These are phyloP conservation scores for Metschnikowia reukaufii DNA, from an alignment of 805 yeast genomes.

Conservation along the genomic window DNA sequence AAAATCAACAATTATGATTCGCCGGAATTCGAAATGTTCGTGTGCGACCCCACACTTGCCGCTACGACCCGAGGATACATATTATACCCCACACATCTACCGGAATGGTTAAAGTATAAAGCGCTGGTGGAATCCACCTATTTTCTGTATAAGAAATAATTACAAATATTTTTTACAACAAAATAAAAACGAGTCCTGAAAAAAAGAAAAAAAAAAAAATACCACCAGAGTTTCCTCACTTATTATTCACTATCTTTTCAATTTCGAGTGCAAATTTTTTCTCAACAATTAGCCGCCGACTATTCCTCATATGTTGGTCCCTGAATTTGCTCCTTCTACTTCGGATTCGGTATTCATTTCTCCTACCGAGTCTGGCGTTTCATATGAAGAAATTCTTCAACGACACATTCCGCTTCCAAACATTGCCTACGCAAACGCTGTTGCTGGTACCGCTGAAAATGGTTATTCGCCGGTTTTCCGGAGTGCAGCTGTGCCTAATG, in stretches of 20 bases:
- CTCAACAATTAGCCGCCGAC: neutral
- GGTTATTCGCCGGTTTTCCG: constrained; percentile 57
- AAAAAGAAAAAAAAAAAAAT: too few relatives aligned
- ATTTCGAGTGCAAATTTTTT: too few relatives aligned
- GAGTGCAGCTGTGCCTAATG: constrained; percentile 28
- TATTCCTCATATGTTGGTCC: too few relatives aligned
- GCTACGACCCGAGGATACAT: neutral
- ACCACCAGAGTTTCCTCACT: too few relatives aligned
- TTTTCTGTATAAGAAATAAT: too few relatives aligned
- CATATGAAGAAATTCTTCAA: constrained; percentile 14
- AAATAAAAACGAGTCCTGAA: too few relatives aligned
- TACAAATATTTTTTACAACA: too few relatives aligned
- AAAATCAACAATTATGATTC: neutral
- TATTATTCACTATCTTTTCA: too few relatives aligned
- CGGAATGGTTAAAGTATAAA: too few relatives aligned
- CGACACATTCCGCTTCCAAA: constrained; percentile 20
- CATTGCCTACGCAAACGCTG: constrained; percentile 18
- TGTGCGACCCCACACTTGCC: neutral
- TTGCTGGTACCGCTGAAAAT: constrained; percentile 39
- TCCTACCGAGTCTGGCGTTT: constrained; percentile 10
- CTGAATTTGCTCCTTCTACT: constrained; percentile 17
- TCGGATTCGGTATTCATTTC: constrained; percentile 21
- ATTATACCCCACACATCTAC: neutral
- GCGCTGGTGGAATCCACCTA: neutral
- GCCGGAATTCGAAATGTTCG: neutral